phyloP scores from a whole-genome alignment of 169 alveolate species.

The Cyclospora cayetanensis region DNA sequence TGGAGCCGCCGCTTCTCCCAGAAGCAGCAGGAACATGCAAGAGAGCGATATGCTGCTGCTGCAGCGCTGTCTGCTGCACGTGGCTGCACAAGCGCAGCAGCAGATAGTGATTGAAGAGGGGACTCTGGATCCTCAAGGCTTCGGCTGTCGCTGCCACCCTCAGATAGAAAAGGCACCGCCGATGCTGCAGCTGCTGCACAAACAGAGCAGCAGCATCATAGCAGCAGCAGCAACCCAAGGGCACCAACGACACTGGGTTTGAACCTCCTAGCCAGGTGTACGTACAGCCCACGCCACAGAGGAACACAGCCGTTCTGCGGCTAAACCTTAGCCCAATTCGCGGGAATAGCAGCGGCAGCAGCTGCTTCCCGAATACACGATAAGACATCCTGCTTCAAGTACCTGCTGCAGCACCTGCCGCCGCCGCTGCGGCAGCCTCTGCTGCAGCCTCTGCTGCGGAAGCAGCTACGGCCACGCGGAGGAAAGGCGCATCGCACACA shows the following conservation, averaged over 20 bases:
- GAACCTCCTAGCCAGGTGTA: conserved; percentile 54
- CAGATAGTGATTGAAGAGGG: conserved; percentile 34
- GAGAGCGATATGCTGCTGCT: neutral
- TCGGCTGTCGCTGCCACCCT: neutral
- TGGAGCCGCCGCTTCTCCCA: neutral
- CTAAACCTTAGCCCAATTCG: neutral
- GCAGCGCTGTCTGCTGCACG: conserved; percentile 30
- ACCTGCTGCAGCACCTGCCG: neutral
- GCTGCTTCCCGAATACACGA: neutral
- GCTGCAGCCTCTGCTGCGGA: conserved; percentile 34
- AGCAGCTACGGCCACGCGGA: neutral
- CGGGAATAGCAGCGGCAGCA: conserved; percentile 33
- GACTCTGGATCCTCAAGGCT: neutral
- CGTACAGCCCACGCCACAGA: conserved; percentile 62
- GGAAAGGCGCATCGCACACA: neutral
- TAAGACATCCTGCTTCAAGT: neutral
- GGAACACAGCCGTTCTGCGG: neutral
- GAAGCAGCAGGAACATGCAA: neutral
- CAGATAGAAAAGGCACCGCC: conserved; percentile 31
- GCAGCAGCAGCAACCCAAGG: conserved; percentile 63
- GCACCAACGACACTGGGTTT: conserved; percentile 52
- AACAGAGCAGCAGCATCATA: conserved; percentile 47
- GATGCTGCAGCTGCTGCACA: conserved; percentile 43
- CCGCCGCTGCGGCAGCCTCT: neutral
- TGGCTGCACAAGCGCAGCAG: conserved; percentile 65